Evolutionary conservation across 2,329 filamentous ascomycete genomes (phyloP), one percentile per base, ranked within the genome.

Genomic region (Colletotrichum sp.): DNA sequence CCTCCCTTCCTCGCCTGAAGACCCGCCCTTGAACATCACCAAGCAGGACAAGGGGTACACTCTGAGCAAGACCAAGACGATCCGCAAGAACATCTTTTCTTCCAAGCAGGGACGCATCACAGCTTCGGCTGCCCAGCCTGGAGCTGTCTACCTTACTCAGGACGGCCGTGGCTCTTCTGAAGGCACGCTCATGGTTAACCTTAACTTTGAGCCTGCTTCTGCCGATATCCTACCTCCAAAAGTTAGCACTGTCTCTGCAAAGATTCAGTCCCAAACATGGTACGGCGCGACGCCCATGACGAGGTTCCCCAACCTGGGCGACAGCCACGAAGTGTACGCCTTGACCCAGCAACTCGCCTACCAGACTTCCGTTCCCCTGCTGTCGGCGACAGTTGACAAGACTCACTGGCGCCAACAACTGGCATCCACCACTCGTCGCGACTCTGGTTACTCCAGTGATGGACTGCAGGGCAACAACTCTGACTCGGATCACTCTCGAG

Each of bases 401-500:
- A 74, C 85, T 13, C 78, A 79, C 26, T 92, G 90, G 90, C 78
- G 77, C 24, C 81, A 86, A 70, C 82, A 83, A 36, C 79, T 83
- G 30, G 80, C 82, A 10, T 72, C 79, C 4, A 78, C 80, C 28
- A 79, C 79, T 2, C 85, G 89, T 34, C 86, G 89, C 24, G 90
- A 91, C 79, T 91, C 90, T 4, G 90, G 90, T 9, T 91, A 91
- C 80, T 85, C 85, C 15, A 89, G 84, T 80, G 84, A 87, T n/a
- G 81, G 83, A 67, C 71, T 82, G 24, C 83, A 82, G 59, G 82
- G 83, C 26, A 80, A 79, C n/a, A 43, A 77, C 15, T 86, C 84
- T 1, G 85, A 86, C 67, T 82, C 83, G 26, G 84, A 84, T 55
- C 74, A 74, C 26, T 79, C 80, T 18, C 77, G 70, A 39, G 77